A percentile compares a stretch with the other conserved stretches of the same genome.
Evolutionary conservation across 371 early-diverging fungal species (phyloP).

Genomic region (Mucor ambiguus): DNA sequence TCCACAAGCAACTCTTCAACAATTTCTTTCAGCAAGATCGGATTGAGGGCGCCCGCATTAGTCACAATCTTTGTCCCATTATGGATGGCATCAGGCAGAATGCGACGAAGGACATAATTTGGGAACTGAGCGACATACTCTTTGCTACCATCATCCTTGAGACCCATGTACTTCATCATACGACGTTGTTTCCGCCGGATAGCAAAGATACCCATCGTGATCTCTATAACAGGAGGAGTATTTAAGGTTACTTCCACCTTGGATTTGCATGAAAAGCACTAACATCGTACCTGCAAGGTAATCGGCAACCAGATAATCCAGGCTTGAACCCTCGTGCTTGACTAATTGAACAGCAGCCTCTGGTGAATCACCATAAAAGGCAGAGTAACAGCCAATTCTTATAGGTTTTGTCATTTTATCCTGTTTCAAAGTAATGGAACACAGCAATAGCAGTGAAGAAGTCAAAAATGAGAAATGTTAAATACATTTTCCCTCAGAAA

Average conservation of each 20-base stretch:
- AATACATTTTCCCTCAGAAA: background rate
- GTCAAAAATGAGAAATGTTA: background rate
- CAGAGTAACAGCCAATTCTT: slow-evolving; percentile 64
- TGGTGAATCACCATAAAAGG: slow-evolving; percentile 74
- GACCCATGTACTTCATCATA: slow-evolving; percentile 22
- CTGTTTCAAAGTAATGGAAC: background rate
- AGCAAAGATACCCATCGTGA: slow-evolving; percentile 73
- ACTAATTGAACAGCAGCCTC: slow-evolving; percentile 72
- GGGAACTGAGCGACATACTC: slow-evolving; percentile 65
- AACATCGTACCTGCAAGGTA: slow-evolving; percentile 43
- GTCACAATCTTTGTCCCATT: slow-evolving; percentile 68
- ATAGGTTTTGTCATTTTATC: slow-evolving; percentile 28
- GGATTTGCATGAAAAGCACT: background rate
- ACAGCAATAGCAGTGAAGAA: background rate
- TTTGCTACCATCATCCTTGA: slow-evolving; percentile 42
- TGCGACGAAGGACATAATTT: slow-evolving; percentile 51
- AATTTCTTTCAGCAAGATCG: slow-evolving; percentile 61
- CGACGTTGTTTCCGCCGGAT: slow-evolving; percentile 50
- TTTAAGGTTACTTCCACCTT: background rate
- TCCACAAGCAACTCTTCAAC: slow-evolving; percentile 58
- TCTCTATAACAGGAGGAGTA: background rate
- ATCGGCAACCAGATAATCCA: slow-evolving; percentile 57
- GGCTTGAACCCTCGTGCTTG: slow-evolving; percentile 58
- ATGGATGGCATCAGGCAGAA: slow-evolving; percentile 55
- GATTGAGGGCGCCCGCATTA: slow-evolving; percentile 73